Evolutionary conservation across 768 basidiomycete genomes (phyloP).

Genomic region (Hemileccinum rubropunctum): DNA sequence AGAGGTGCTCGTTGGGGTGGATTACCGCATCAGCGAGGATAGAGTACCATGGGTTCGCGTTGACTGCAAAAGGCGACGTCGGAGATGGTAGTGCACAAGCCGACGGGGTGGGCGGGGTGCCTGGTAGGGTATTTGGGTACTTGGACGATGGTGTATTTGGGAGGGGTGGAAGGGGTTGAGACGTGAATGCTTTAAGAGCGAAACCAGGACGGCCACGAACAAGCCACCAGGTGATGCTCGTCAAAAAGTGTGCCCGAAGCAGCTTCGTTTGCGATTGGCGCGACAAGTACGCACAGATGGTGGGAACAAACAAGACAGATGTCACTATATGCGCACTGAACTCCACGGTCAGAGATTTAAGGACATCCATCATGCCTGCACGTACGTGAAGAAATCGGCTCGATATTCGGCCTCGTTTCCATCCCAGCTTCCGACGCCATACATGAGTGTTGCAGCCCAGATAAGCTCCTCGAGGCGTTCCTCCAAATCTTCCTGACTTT

Average conservation of each 20-base stretch:
- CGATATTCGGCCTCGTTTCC: constrained; percentile 39
- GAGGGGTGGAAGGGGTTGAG: constrained; percentile 24
- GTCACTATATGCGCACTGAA: constrained; percentile 68
- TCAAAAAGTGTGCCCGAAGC: constrained; percentile 57
- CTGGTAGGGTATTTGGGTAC: constrained; percentile 24
- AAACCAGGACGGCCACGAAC: constrained; percentile 53
- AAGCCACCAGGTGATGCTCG: constrained; percentile 52
- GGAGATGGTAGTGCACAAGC: constrained; percentile 26
- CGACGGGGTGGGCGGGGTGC: constrained; percentile 18
- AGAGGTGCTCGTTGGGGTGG: constrained; percentile 58
- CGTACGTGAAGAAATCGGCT: constrained; percentile 68
- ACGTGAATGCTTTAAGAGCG: constrained; percentile 50
- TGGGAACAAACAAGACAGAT: constrained; percentile 58
- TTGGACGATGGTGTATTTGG: constrained; percentile 15
- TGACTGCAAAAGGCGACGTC: constrained; percentile 35
- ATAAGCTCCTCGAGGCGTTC: constrained; percentile 60
- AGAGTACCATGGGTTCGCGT: constrained; percentile 59
- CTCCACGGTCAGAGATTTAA: constrained; percentile 1
- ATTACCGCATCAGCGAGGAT: constrained; percentile 51
- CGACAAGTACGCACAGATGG: constrained; percentile 48
- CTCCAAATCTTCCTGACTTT: constrained; percentile 38
- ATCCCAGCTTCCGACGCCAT: constrained; percentile 56
- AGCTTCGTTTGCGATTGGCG: constrained; percentile 55
- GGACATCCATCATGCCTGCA: constrained; percentile 6
- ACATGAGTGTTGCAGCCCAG: constrained; percentile 58